Evolutionary conservation across 2,329 filamentous ascomycete genomes (phyloP).

Genomic region (Xylaria sp.): DNA sequence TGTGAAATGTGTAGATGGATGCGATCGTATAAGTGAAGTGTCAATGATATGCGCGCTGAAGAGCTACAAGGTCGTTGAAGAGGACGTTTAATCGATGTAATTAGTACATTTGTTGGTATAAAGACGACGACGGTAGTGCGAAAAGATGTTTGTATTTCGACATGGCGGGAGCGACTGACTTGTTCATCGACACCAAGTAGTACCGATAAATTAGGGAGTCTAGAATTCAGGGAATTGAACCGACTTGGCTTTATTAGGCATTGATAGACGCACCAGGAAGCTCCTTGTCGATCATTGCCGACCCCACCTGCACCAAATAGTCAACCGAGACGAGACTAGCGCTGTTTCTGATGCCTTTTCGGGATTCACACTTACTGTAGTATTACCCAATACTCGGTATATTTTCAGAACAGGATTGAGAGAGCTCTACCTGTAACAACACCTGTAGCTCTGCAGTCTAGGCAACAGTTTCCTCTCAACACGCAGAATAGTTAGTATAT

Average conservation of each 20-base stretch:
- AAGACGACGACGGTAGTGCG: slow-evolving; percentile 17
- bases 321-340: slow-evolving; percentile 8
- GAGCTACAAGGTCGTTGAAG: background rate
- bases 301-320: background rate
- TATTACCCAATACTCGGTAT: too few relatives aligned
- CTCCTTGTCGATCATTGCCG: slow-evolving; percentile 12
- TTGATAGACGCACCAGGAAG: slow-evolving; percentile 17
- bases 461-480: too few relatives aligned
- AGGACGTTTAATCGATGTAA: background rate
- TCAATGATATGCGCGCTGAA: background rate
- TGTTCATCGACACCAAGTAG: slow-evolving; percentile 17
- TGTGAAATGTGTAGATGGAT: background rate
- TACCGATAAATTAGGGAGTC: slow-evolving; percentile 12
- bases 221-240: slow-evolving; percentile 29
- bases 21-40: slow-evolving; percentile 9
- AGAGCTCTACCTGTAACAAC: too few relatives aligned
- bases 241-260: slow-evolving; percentile 29
- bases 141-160: slow-evolving; percentile 19
- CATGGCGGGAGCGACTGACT: slow-evolving; percentile 22
- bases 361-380: background rate
- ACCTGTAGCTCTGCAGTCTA: too few relatives aligned
- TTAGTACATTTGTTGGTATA: slow-evolving; percentile 4
- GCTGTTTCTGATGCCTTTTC: slow-evolving; percentile 3
- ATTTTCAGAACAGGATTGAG: too few relatives aligned
- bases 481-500: too few relatives aligned